These are phyloP conservation scores for Dendrocalamus sinicus DNA, from an alignment of 176 grass and related monocot genomes.

Conservation along the genomic window DNA sequence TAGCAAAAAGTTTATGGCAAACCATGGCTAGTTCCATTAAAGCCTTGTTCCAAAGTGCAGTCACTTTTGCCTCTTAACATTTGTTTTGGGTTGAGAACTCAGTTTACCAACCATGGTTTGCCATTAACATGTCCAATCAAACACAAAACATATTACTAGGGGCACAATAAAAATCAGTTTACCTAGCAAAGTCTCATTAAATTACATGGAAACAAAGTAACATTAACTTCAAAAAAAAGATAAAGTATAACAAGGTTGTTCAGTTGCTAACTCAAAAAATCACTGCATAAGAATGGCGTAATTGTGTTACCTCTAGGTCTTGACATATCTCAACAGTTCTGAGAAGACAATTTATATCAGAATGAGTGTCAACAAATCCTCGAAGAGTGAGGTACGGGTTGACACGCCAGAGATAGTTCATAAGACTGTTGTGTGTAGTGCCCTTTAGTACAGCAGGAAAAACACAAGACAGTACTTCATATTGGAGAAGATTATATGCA, in stretches of 20 bases:
- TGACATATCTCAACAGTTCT: constrained; percentile 79
- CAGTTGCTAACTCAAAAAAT: neutral
- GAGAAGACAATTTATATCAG: constrained; percentile 64
- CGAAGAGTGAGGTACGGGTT: constrained; percentile 72
- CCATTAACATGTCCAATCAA: constrained; percentile 28
- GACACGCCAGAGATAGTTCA: constrained; percentile 72
- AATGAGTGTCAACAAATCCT: constrained; percentile 81
- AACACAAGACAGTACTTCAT: constrained; percentile 72
- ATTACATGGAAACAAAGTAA: constrained; percentile 4
- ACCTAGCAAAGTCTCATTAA: neutral
- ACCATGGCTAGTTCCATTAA: constrained; percentile 7
- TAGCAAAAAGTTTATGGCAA: neutral
- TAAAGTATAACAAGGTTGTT: constrained; percentile 11
- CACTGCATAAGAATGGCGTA: constrained; percentile 5
- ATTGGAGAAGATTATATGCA: constrained; percentile 86
- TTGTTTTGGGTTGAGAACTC: neutral
- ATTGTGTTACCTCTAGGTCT: constrained; percentile 76
- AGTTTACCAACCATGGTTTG: constrained; percentile 3
- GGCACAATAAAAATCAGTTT: constrained; percentile 2
- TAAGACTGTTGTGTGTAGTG: constrained; percentile 51
- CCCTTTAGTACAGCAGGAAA: constrained; percentile 85
- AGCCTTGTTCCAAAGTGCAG: too few relatives aligned
- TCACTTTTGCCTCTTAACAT: neutral
- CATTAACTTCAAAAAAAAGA: constrained; percentile 14
- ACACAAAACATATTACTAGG: neutral